A percentile compares a stretch with the other conserved stretches of the same genome.
These are phyloP conservation scores for Penicillium ucsense DNA, from an alignment of 495 filamentous ascomycete genomes.

Conservation along the genomic window DNA sequence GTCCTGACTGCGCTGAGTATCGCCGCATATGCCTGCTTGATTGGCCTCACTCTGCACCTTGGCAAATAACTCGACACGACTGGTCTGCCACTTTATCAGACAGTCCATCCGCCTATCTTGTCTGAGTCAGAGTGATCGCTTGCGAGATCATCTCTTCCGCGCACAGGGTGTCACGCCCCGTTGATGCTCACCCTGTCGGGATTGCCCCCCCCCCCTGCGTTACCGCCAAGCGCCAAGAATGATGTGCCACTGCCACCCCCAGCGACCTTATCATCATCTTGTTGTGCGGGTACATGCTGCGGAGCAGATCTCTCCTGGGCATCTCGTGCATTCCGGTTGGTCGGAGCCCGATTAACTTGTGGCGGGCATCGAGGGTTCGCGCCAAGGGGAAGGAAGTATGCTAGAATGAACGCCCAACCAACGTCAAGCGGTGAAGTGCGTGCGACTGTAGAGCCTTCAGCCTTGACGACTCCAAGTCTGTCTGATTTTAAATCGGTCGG, in stretches of 20 bases:
- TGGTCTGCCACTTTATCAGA: constrained; percentile 36
- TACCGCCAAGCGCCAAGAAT: constrained; percentile 32
- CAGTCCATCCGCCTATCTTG: neutral
- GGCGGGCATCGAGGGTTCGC: constrained; percentile 7
- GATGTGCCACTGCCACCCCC: constrained; percentile 6
- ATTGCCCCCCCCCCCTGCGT: constrained; percentile 15
- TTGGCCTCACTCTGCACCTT: constrained; percentile 62
- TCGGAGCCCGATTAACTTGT: constrained; percentile 9
- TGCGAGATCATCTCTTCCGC: neutral
- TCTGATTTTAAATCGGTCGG: constrained; percentile 7
- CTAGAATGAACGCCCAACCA: constrained; percentile 8
- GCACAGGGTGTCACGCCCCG: constrained; percentile 8
- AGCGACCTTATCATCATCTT: constrained; percentile 5
- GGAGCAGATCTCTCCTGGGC: constrained; percentile 7
- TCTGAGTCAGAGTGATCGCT: neutral
- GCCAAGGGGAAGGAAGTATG: constrained; percentile 14
- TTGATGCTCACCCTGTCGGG: neutral
- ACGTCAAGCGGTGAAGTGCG: constrained; percentile 13
- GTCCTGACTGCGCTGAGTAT: constrained; percentile 74
- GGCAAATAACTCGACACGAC: constrained; percentile 12
- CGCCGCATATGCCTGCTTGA: constrained; percentile 67
- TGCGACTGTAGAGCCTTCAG: neutral
- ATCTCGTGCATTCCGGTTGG: constrained; percentile 9
- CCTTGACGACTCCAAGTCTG: constrained; percentile 3
- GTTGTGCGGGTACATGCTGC: neutral